Percentiles rank a stretch among this genome's conserved stretches.
Evolutionary conservation across 345 rosid species (phyloP).

Genomic region (Heritiera fomes): DNA sequence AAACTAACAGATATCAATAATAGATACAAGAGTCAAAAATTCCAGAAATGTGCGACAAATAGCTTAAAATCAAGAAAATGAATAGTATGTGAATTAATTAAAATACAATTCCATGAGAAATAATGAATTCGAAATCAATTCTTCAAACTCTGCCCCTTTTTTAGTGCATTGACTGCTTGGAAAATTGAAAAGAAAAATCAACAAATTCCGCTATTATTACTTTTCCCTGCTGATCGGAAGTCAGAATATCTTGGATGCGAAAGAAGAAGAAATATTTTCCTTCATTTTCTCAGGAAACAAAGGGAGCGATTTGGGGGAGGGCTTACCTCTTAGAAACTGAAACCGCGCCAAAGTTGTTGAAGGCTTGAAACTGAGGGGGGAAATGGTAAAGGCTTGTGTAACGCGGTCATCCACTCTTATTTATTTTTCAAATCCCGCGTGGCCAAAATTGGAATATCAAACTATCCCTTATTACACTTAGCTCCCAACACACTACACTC

Average conservation of each 20-base stretch:
- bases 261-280: background rate
- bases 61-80: background rate
- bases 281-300: constrained; percentile 8
- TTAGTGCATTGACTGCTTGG: background rate
- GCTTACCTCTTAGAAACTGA: constrained; percentile 13
- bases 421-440: no score
- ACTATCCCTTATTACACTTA: no score
- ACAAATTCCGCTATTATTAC: background rate
- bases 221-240: background rate
- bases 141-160: background rate
- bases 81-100: background rate
- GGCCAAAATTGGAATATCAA: no score
- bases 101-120: background rate
- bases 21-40: background rate
- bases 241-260: background rate
- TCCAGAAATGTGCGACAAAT: background rate
- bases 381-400: background rate
- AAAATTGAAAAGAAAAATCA: background rate
- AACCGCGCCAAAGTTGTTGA: constrained; percentile 15
- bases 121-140: background rate
- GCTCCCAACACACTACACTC: no score
- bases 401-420: no score
- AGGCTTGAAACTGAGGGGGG: constrained; percentile 1
- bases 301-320: background rate
- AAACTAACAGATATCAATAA: background rate